Conservation (phyloP, 2,329 filamentous ascomycete species). For the Phoma sp. region DNA sequence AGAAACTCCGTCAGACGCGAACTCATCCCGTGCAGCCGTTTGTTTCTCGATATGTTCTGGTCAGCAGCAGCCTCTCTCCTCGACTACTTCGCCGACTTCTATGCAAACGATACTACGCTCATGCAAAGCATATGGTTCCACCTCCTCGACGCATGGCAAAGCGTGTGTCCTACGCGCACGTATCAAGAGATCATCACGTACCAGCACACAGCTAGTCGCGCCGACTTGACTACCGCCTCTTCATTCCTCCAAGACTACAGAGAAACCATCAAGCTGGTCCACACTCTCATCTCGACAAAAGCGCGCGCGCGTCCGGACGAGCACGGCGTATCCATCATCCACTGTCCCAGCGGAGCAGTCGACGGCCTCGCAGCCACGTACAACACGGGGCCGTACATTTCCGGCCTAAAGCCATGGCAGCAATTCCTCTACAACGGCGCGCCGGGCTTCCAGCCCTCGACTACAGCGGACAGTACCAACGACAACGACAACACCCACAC, state of each 20-base stretch:
- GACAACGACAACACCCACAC: too few relatives aligned
- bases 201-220: background rate
- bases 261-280: background rate
- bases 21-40: background rate
- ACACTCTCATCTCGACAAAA: background rate
- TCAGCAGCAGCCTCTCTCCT: constrained; percentile 23
- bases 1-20: background rate
- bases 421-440: constrained; percentile 32
- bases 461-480: constrained; percentile 1
- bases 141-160: constrained; percentile 30
- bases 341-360: constrained; percentile 8
- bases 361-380: background rate
- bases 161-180: background rate
- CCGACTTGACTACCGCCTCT: background rate
- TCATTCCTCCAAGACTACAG: background rate
- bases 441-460: constrained; percentile 26
- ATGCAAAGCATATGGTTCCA: constrained; percentile 40
- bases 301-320: background rate
- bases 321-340: constrained; percentile 11
- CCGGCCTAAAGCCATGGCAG: constrained; percentile 37
- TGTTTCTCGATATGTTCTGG: constrained; percentile 24
- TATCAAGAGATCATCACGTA: background rate
- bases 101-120: constrained; percentile 18
- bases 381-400: constrained; percentile 23
- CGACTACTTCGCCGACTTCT: constrained; percentile 44